These are phyloP conservation scores for Aspergillus uvarum DNA, from an alignment of 2,329 filamentous ascomycete genomes.

Conservation along the genomic window DNA sequence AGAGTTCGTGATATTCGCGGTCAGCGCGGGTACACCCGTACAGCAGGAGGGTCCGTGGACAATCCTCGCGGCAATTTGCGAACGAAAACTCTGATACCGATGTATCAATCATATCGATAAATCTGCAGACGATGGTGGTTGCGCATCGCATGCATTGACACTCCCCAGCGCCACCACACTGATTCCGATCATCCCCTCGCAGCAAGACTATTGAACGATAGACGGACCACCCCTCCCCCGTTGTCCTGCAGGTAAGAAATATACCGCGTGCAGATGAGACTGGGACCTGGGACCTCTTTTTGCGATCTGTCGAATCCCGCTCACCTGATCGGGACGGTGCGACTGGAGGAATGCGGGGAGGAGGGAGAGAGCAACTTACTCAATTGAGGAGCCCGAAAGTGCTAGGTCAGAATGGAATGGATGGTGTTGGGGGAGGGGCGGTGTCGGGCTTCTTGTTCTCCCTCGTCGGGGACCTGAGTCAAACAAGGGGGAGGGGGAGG, in stretches of 20 bases:
- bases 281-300: background rate
- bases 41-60: background rate
- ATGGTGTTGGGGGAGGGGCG: background rate
- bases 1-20: background rate
- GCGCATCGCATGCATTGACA: background rate
- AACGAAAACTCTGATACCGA: no score
- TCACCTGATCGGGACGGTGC: background rate
- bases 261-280: background rate
- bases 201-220: background rate
- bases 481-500: background rate
- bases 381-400: background rate
- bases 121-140: background rate
- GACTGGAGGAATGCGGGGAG: background rate
- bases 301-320: background rate
- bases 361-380: background rate
- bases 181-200: background rate
- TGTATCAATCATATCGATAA: no score
- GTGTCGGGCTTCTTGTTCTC: background rate
- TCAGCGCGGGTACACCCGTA: slow-evolving; percentile 7
- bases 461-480: background rate
- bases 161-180: background rate
- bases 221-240: background rate
- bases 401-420: background rate
- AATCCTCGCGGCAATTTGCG: background rate
- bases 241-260: background rate